These are phyloP conservation scores for Tausonia pullulans DNA, from an alignment of 1,284 basidiomycete species.

Conservation along the genomic window DNA sequence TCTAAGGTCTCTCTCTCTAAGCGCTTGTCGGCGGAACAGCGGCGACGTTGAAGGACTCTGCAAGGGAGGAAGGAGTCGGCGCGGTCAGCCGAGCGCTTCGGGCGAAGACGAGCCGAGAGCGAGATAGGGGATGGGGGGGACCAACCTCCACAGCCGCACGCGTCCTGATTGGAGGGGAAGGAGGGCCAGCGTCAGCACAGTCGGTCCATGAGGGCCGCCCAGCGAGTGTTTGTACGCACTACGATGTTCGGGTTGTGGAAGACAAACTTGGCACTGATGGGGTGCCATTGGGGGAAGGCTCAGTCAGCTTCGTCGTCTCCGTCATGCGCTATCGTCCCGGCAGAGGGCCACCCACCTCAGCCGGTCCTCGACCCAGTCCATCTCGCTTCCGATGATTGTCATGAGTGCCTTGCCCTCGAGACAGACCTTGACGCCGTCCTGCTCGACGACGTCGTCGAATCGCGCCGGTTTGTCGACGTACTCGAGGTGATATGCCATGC, in stretches of 20 bases:
- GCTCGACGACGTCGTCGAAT: conserved; percentile 96
- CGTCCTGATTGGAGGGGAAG: conserved; percentile 44
- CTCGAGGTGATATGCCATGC: conserved; percentile 92
- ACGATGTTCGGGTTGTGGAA: conserved; percentile 76
- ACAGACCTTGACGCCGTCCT: conserved; percentile 84
- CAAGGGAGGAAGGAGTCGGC: neutral
- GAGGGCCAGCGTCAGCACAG: neutral
- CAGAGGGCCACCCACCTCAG: conserved; percentile 48
- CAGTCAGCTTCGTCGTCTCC: neutral
- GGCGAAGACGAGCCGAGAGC: neutral
- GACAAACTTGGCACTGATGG: conserved; percentile 67
- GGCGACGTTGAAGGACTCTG: conserved; percentile 17
- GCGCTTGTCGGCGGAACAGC: neutral
- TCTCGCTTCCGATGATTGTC: conserved; percentile 94
- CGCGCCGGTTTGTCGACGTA: conserved; percentile 82
- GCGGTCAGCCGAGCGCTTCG: neutral
- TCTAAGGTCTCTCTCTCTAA: too few species aligned
- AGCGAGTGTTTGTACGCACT: neutral
- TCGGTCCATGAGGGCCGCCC: neutral
- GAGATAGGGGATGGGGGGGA: neutral
- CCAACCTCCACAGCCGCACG: conserved; percentile 73
- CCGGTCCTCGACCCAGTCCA: conserved; percentile 95
- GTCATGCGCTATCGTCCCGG: neutral
- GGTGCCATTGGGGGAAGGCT: conserved; percentile 4
- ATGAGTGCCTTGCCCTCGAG: conserved; percentile 97